Conservation (phyloP, 129 eudicot species). For the Tanacetum coccineum region DNA sequence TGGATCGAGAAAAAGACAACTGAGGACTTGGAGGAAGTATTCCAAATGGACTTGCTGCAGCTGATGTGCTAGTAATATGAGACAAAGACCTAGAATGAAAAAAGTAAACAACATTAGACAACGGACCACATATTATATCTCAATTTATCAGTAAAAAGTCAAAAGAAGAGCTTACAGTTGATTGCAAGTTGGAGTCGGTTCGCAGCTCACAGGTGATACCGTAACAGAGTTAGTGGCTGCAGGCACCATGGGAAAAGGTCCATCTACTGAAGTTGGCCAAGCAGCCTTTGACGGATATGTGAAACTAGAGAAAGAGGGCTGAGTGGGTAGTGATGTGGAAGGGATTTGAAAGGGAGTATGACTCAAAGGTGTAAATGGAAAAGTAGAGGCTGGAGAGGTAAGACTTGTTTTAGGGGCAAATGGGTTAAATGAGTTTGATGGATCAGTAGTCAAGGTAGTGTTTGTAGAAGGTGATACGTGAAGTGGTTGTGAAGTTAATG, state of each 20-base stretch:
- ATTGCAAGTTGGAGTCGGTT: background rate
- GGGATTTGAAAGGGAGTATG: conserved; percentile 8
- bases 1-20: conserved; percentile 18
- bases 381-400: background rate
- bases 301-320: conserved; percentile 7
- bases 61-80: conserved; percentile 20
- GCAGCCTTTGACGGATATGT: conserved; percentile 4
- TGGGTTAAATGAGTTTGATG: conserved; percentile 9
- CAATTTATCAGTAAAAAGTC: background rate
- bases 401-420: background rate
- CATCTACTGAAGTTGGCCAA: conserved; percentile 7
- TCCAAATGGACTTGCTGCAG: conserved; percentile 44
- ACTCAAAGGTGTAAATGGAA: conserved; percentile 3
- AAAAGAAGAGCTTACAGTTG: conserved; percentile 26
- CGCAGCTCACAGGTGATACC: conserved; percentile 10
- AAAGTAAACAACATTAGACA: background rate
- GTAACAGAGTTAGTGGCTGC: conserved; percentile 1
- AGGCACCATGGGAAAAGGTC: conserved; percentile 1
- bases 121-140: background rate
- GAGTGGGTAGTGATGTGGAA: conserved; percentile 21
- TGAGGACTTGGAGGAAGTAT: conserved; percentile 29
- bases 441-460: conserved; percentile 10
- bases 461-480: conserved; percentile 12
- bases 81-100: conserved; percentile 22
- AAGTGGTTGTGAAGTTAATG: conserved; percentile 19